Base-by-base conservation (phyloP, 805 yeast genomes). In the Saturnispora halmiae region DNA sequence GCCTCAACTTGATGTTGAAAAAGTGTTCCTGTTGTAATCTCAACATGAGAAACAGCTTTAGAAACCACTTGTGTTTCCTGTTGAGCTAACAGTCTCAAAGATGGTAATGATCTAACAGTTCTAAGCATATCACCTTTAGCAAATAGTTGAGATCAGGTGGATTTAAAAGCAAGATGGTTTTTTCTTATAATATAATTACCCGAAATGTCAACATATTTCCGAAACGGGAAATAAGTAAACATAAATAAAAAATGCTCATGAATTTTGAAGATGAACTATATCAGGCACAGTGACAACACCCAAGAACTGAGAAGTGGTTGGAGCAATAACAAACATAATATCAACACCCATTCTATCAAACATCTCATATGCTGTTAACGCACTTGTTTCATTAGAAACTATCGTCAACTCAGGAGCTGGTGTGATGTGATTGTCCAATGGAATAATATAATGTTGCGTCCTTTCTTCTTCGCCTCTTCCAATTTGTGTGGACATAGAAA, bases 21-120 rank as follows among this genome's bases (percentile, higher is more conserved):
- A n/a, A 53, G 29, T 9, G 50, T 47, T n/a, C 44, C 43, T 4
- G 46, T 38, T 7, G 40, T 26, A 19, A 28, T 14, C 21, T 41
- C 41, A n/a, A 33, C 39, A 3, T 34, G 16, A 13, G 38, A 19
- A 3, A 22, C 31, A 11, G 33, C 15, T 19, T 34, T 18, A 8
- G 43, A 43, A 16, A 37, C 10, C 11, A 24, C 26, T 18, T 43
- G 48, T 7, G 51, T 26, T 9, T 55, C 46, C 33, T 54, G 60
- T 34, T 54, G 55, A 39, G 48, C 53, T 10, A 57, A 51, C 9
- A 53, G 46, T 31, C 63, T 51, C 34, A 61, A 49, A 4, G 60
- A 49, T 10, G 64, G 64, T 20, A 60, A 44, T 15, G 64, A 60
- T 48, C 55, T 57, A 14, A 57, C 63, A 7, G 53, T 47, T 58